Conservation (phyloP, 2,329 filamentous ascomycete species). For the Pseudopyricularia cyperi region DNA sequence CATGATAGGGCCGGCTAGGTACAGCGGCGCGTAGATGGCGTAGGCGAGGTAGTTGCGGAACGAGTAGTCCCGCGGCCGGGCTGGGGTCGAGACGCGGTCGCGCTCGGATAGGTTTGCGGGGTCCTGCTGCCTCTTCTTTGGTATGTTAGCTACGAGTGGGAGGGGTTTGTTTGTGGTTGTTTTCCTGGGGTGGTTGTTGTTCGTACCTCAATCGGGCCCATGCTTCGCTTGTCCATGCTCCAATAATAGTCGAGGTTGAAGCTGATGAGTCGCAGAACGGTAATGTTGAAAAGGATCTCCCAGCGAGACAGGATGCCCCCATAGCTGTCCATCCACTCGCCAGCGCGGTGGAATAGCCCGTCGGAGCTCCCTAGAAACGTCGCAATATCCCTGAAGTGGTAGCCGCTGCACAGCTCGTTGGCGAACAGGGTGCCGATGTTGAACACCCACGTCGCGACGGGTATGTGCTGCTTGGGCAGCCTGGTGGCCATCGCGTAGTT, state of each 20-base stretch:
- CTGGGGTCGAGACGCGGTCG: slow-evolving; percentile 70
- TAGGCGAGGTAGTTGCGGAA: slow-evolving; percentile 88
- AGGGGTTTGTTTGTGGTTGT: too few species aligned
- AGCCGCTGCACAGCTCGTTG: slow-evolving; percentile 76
- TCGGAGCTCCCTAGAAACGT: slow-evolving; percentile 22
- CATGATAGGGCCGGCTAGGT: slow-evolving; percentile 82
- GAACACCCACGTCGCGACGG: slow-evolving; percentile 74
- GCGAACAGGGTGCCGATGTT: slow-evolving; percentile 77
- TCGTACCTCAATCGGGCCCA: slow-evolving; percentile 70
- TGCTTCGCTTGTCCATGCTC: slow-evolving; percentile 54
- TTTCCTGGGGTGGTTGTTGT: slow-evolving; percentile 3
- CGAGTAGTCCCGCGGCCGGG: slow-evolving; percentile 55
- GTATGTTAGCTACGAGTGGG: slow-evolving; percentile 41
- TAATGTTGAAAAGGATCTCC: slow-evolving; percentile 98
- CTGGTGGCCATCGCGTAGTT: slow-evolving; percentile 71
- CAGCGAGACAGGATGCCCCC: slow-evolving; percentile 79
- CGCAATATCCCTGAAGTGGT: slow-evolving; percentile 54
- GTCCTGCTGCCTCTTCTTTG: slow-evolving; percentile 96
- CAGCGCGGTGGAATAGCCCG: neutral
- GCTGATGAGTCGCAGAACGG: slow-evolving; percentile 80
- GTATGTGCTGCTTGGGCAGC: slow-evolving; percentile 58
- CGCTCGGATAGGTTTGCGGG: slow-evolving; percentile 74
- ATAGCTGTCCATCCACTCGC: slow-evolving; percentile 60
- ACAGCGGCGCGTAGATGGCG: slow-evolving; percentile 80
- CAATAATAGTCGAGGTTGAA: slow-evolving; percentile 98